Percentiles rank a stretch among this genome's conserved stretches.
phyloP scores from a whole-genome alignment of 1,284 basidiomycete genomes.

The Ganoderma leucocontextum region DNA sequence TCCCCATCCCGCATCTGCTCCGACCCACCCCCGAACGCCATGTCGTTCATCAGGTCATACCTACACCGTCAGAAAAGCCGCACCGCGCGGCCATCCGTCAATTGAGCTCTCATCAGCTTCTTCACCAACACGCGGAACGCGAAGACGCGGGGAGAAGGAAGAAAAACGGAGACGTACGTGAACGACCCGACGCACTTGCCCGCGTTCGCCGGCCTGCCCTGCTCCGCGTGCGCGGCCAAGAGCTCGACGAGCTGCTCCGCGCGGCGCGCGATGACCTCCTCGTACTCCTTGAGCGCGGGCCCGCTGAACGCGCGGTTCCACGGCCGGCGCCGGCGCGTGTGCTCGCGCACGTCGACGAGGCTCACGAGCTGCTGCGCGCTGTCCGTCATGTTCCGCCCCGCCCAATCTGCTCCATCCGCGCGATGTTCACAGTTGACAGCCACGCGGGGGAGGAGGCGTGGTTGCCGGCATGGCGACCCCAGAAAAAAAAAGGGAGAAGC shows the following conservation, averaged over 20 bases:
- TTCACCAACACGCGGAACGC: background rate
- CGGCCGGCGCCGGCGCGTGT: conserved; percentile 47
- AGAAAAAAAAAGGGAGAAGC: background rate
- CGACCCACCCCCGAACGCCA: conserved; percentile 39
- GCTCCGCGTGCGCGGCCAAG: conserved; percentile 33
- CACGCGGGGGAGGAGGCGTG: background rate
- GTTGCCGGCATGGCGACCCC: background rate
- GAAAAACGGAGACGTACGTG: conserved; percentile 37
- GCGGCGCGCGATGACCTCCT: conserved; percentile 44
- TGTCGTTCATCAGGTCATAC: conserved; percentile 50
- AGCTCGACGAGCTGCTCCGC: conserved; percentile 45
- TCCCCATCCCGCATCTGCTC: conserved; percentile 25
- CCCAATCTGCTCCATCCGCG: conserved; percentile 16
- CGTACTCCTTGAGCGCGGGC: conserved; percentile 48
- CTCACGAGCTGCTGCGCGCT: conserved; percentile 38
- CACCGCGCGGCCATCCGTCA: background rate
- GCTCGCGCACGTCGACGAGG: conserved; percentile 44
- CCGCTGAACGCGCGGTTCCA: conserved; percentile 53
- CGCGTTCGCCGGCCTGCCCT: conserved; percentile 37
- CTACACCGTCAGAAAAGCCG: conserved; percentile 29
- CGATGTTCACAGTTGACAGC: too few species aligned
- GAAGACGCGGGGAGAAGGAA: background rate
- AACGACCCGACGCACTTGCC: conserved; percentile 47
- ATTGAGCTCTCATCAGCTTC: background rate
- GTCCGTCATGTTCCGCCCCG: conserved; percentile 27